Evolutionary conservation across 257 asterid genomes (phyloP), one percentile per base, ranked within the genome.

Genomic region (Rhazya stricta): DNA sequence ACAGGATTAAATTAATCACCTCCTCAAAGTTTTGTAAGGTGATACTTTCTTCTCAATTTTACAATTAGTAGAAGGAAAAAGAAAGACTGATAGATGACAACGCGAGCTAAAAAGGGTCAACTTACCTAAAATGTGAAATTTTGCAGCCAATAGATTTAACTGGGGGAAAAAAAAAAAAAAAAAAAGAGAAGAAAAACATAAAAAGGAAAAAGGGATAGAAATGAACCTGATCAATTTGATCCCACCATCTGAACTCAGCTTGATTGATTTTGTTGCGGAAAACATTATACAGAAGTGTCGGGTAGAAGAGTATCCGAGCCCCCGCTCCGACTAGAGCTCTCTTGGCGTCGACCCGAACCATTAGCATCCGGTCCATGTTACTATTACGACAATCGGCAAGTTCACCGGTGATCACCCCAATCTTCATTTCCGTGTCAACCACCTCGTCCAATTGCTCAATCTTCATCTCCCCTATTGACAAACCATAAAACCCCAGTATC

Each of bases 231-330:
- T 94, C 96, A 57, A 94, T 87, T 80, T 90, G 86, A 84, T 94
- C 98, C 98, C 98, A 94, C 98, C 98, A 94, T 67, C 96, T 84
- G 85, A 91, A 94, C 84, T 91, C 96, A 34, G 97, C 79, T 71
- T 89, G 78, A 43, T 78, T 88, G 79, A 90, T 83, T 81, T 89
- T 91, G 85, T 94, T 90, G 56, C 98, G 91, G 78, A 94, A 88
- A 72, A 94, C 94, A 82, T 94, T 94, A 79, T 94, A 94, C 71
- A 94, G 57, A 69, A 94, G 96, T 42, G 98, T 94, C 76, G 98
- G 98, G 76, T 91, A 94, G 79, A 94, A 94, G 25, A 94, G 92
- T 81, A 94, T 89, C 90, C 98, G 86, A 58, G 97, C 98, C 63
- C 98, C 97, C 10, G 98, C 98, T 77, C 97, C 97, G 32, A 93